phyloP scores from a whole-genome alignment of 2,329 filamentous ascomycete genomes.

The Colletotrichum sidae region DNA sequence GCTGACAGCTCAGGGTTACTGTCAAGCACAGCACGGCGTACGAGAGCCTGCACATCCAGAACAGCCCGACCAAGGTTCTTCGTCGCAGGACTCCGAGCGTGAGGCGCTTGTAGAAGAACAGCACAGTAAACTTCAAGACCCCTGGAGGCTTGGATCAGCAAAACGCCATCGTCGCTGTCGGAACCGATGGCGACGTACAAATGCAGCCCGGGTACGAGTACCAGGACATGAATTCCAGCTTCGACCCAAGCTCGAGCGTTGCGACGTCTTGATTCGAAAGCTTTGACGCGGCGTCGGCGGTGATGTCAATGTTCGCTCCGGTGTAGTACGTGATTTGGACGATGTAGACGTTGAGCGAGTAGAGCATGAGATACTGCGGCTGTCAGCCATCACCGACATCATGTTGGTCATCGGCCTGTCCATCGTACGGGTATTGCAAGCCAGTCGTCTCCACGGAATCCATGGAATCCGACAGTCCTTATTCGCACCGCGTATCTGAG shows the following conservation, averaged over 20 bases:
- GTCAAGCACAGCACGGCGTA: conserved; percentile 36
- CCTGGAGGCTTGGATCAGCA: conserved; percentile 30
- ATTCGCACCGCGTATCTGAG: conserved; percentile 37
- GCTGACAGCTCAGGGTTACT: conserved; percentile 37
- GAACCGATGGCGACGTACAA: conserved; percentile 31
- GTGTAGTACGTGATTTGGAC: conserved; percentile 42
- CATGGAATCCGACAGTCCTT: conserved; percentile 38
- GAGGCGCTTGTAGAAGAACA: conserved; percentile 44
- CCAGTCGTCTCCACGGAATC: conserved; percentile 40
- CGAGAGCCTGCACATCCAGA: conserved; percentile 39
- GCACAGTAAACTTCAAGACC: conserved; percentile 42
- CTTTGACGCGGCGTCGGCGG: conserved; percentile 22
- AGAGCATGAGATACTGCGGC: conserved; percentile 40
- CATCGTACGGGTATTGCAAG: conserved; percentile 36
- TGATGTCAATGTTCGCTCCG: conserved; percentile 41
- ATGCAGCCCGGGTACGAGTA: conserved; percentile 43
- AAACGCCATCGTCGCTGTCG: too few relatives aligned
- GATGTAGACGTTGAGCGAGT: conserved; percentile 40
- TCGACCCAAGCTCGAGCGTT: conserved; percentile 39
- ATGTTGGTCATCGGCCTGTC: too few relatives aligned
- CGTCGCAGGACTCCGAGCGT: conserved; percentile 36
- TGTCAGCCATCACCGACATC: not conserved
- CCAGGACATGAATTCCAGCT: conserved; percentile 42
- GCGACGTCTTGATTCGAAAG: conserved; percentile 40
- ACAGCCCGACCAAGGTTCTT: conserved; percentile 38